phyloP scores from a whole-genome alignment of 306 rosid species.

The Dalbergia oliveri region DNA sequence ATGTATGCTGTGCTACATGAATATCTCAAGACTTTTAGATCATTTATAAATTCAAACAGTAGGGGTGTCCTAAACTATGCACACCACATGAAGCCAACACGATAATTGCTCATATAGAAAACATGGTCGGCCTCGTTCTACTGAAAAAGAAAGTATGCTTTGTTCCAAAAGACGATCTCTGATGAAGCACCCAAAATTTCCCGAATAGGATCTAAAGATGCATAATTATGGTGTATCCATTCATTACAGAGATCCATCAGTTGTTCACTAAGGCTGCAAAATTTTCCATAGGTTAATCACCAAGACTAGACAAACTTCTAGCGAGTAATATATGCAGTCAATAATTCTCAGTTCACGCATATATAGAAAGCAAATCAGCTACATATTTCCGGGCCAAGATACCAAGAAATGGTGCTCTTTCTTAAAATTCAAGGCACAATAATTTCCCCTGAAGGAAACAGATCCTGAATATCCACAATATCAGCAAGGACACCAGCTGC shows the following conservation, averaged over 20 bases:
- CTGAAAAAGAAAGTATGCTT: neutral
- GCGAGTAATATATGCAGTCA: neutral
- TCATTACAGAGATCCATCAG: neutral
- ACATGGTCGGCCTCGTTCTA: neutral
- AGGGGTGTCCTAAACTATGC: neutral
- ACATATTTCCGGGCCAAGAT: conserved; percentile 15
- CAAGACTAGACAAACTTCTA: neutral
- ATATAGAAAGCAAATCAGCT: neutral
- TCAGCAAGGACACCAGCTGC: conserved; percentile 98
- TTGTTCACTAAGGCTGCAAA: neutral
- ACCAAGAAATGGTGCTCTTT: conserved; percentile 11
- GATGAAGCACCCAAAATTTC: neutral
- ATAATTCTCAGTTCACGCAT: neutral
- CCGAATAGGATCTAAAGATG: neutral
- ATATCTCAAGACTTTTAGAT: neutral
- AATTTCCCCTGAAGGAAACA: conserved; percentile 58
- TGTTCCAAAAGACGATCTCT: conserved; percentile 3
- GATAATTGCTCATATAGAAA: neutral
- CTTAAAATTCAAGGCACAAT: neutral
- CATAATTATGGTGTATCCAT: neutral
- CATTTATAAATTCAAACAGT: neutral
- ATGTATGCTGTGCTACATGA: neutral
- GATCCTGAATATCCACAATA: conserved; percentile 81
- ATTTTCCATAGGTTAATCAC: neutral
- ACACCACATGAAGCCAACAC: neutral